Evolutionary conservation across 805 yeast species (phyloP), one percentile per base, ranked within the genome.

Genomic region (Wickerhamomyces chambardii): DNA sequence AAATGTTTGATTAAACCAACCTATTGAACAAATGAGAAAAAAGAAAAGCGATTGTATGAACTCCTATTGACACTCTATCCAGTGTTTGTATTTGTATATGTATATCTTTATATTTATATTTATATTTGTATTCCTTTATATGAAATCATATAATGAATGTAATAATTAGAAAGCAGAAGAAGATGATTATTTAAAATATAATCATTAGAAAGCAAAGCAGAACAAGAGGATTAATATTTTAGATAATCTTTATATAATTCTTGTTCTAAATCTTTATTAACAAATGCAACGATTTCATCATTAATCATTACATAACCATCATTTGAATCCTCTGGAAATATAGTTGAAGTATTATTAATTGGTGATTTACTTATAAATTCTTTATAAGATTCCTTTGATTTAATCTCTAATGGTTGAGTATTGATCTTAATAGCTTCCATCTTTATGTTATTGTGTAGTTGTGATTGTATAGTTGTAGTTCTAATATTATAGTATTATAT

Each of bases 351-450:
- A 17, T 51, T 50, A 14, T 49, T 47, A 18, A 53, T 53, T 24
- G 62, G 53, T 5, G 14, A 14, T 35, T 54, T 59, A 32, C n/a
- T n/a, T n/a, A 64, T 44, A 38, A 63, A 64, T 21, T 61, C 66
- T 19, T 58, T 41, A 47, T 64, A 64, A 11, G 68, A 68, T 29
- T 54, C 50, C 6, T 57, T 47, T 11, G 65, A 56, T 10, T 65
- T 60, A 28, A 64, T 47, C 38, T 63, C 68, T 15, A 64, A 60
- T 6, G 69, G 69, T 6, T 61, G 55, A 30, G 55, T 50, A 11
- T 44, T 48, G 19, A 50, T 48, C 5, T 14, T 24, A 5, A 24
- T 6, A 12, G 27, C n/a, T 11, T 14, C 27, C 27, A 24, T 24
- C 12, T 12, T 24, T 11, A 6, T 6, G 12, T 24, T 24, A 12